Conservation (phyloP, 2,329 filamentous ascomycete genomes). For the Fusarium coffeatum region DNA sequence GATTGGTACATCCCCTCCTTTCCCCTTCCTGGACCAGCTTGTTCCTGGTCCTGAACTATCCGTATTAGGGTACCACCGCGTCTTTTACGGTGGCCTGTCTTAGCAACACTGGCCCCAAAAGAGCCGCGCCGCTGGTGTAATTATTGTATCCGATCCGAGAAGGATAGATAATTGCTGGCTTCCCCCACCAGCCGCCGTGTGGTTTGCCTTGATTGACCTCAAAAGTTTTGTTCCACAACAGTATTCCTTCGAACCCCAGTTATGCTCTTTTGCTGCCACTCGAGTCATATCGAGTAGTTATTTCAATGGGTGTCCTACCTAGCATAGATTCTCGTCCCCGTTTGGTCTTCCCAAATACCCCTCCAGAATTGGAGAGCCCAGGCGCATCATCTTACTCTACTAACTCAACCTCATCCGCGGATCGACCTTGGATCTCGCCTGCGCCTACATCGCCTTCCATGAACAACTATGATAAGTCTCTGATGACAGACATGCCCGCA, state of each 20-base stretch:
- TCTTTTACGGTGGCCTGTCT: conserved; percentile 46
- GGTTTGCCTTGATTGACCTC: conserved; percentile 34
- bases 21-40: conserved; percentile 42
- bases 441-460: conserved; percentile 63
- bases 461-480: conserved; percentile 66
- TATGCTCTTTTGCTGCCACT: conserved; percentile 43
- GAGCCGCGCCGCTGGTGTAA: conserved; percentile 46
- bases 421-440: conserved; percentile 58
- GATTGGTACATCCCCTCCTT: conserved; percentile 46
- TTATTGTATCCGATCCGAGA: conserved; percentile 42
- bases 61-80: conserved; percentile 44
- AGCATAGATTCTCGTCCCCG: conserved; percentile 62
- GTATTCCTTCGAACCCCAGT: conserved; percentile 33
- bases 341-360: conserved; percentile 64
- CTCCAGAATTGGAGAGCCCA: conserved; percentile 66
- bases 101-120: conserved; percentile 38
- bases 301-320: conserved; percentile 68
- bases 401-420: conserved; percentile 55
- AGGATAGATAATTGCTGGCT: conserved; percentile 45
- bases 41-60: conserved; percentile 46
- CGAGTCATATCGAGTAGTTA: conserved; percentile 47
- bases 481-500: conserved; percentile 57
- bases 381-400: conserved; percentile 61
- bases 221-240: conserved; percentile 23
- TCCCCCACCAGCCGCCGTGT: conserved; percentile 35